A percentile compares a stretch with the other conserved stretches of the same genome.
Evolutionary conservation across 352 stramenopile genomes (phyloP).

Genomic region (Globisporangium spiculum): DNA sequence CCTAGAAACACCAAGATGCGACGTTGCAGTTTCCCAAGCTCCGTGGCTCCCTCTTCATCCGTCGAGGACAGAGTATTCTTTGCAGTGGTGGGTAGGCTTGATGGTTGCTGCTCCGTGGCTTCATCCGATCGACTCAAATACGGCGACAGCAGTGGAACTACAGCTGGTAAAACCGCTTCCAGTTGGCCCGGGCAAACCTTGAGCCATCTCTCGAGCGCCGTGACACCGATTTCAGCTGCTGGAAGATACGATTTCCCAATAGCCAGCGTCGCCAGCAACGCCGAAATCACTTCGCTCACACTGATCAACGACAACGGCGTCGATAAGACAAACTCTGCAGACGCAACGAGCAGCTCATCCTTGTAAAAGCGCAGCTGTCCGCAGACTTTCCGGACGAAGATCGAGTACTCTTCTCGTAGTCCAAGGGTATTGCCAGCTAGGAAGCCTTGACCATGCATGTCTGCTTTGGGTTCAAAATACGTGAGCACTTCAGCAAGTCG

Average conservation of each 20-base stretch:
- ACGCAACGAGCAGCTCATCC: conserved; percentile 69
- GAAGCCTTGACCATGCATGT: not conserved
- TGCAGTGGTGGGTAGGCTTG: not conserved
- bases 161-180: conserved; percentile 27
- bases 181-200: conserved; percentile 24
- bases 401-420: conserved; percentile 25
- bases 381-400: conserved; percentile 47
- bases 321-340: conserved; percentile 54
- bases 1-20: conserved; percentile 61
- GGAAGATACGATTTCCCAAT: conserved; percentile 65
- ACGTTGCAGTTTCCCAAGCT: conserved; percentile 53
- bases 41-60: conserved; percentile 19
- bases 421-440: not conserved
- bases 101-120: conserved; percentile 7
- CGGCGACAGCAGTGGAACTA: conserved; percentile 43
- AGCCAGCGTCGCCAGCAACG: conserved; percentile 46
- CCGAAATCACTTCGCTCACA: conserved; percentile 27
- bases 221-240: conserved; percentile 54
- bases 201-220: conserved; percentile 59
- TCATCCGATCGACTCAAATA: conserved; percentile 53
- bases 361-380: conserved; percentile 67
- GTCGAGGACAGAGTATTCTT: conserved; percentile 16
- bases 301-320: conserved; percentile 40
- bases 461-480: conserved; percentile 20
- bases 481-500: conserved; percentile 23